Evolutionary conservation across 495 filamentous ascomycete species (phyloP).

Genomic region (Clavariopsis aquatica): DNA sequence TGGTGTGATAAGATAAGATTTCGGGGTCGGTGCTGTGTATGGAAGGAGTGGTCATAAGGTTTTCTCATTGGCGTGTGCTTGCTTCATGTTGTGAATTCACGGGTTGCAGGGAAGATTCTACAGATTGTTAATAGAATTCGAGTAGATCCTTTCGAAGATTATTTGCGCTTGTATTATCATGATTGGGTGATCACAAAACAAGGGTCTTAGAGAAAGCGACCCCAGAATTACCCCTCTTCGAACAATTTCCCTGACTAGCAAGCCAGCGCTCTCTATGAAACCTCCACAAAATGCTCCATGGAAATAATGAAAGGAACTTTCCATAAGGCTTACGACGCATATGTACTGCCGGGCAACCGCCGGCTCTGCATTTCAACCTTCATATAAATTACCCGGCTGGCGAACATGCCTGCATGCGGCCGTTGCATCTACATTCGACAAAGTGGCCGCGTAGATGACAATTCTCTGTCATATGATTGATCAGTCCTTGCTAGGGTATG

Average conservation of each 20-base stretch:
- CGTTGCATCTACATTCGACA: neutral
- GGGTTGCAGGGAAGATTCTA: too few relatives aligned
- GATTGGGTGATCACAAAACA: neutral
- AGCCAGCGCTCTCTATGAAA: neutral
- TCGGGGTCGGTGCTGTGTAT: too few relatives aligned
- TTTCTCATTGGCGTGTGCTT: too few relatives aligned
- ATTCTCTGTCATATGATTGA: neutral
- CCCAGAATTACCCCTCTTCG: neutral
- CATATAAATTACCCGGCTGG: neutral
- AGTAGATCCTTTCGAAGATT: neutral
- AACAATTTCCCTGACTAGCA: neutral
- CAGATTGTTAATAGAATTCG: too few relatives aligned
- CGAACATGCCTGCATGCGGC: neutral
- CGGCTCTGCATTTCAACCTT: neutral
- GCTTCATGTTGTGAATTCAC: too few relatives aligned
- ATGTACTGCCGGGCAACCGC: neutral
- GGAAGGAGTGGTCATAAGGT: too few relatives aligned
- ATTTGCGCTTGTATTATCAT: neutral
- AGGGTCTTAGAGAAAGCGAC: neutral
- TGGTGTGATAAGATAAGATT: neutral
- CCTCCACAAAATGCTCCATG: neutral
- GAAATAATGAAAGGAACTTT: neutral
- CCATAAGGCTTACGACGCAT: constrained; percentile 7
- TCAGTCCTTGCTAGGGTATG: neutral
- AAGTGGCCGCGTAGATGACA: neutral